Conservation (phyloP, 176 grass and related monocot species). For the Eragrostis nindensis region DNA sequence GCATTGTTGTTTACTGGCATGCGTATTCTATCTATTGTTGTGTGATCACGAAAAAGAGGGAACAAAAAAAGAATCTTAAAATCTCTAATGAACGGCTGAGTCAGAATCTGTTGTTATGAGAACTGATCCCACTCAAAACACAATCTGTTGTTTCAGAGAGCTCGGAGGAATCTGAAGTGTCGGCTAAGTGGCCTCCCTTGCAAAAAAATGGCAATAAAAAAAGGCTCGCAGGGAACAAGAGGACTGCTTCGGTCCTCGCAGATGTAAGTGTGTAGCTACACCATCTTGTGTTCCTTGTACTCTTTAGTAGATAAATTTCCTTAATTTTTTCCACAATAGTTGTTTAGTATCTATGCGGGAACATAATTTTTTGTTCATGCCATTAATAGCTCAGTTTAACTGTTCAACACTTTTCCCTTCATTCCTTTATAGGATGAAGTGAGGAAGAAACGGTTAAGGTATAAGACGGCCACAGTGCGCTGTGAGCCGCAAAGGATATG, state of each 20-base stretch:
- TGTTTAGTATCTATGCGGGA: background rate
- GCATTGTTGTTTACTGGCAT: too few relatives aligned
- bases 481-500: background rate
- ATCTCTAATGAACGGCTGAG: too few relatives aligned
- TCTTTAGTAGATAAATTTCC: background rate
- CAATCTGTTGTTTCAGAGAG: background rate
- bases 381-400: background rate
- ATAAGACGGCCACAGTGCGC: background rate
- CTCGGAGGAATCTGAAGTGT: background rate
- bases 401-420: background rate
- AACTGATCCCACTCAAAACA: too few relatives aligned
- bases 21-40: too few relatives aligned
- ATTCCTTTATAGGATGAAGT: background rate
- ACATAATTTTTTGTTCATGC: too few relatives aligned
- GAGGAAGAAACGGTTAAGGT: background rate
- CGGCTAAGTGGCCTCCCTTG: background rate
- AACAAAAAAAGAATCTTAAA: too few relatives aligned
- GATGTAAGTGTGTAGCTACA: background rate
- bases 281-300: background rate
- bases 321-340: background rate
- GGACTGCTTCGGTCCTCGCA: background rate
- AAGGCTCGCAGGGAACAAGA: background rate
- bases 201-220: background rate
- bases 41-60: too few relatives aligned
- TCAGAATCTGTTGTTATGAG: too few relatives aligned